phyloP scores from a whole-genome alignment of 73 alveolate species.

The Tetrahymena borealis region DNA sequence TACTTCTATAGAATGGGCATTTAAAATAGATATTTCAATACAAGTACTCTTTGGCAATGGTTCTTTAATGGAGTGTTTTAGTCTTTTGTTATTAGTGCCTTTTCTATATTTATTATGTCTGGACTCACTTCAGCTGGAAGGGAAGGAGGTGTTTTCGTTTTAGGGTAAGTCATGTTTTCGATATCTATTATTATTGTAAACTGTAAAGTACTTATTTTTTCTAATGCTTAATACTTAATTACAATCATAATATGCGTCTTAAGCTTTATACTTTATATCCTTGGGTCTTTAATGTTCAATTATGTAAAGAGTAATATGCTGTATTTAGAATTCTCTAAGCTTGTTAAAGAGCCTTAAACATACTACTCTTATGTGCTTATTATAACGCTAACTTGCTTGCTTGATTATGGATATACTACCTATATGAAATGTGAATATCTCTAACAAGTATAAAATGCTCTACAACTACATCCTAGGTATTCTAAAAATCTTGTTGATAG shows the following conservation, averaged over 20 bases:
- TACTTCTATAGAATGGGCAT: not conserved
- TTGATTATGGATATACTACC: no score
- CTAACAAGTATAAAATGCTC: no score
- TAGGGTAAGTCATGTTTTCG: slow-evolving; percentile 7
- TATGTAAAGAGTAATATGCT: not conserved
- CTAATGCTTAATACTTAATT: not conserved
- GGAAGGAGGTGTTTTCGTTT: not conserved
- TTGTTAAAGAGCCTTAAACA: no score
- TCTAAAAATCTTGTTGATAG: no score
- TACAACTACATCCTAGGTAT: no score
- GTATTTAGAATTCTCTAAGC: no score
- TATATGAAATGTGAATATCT: no score
- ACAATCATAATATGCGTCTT: not conserved
- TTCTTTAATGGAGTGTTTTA: not conserved
- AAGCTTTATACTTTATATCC: not conserved
- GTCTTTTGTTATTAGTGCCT: not conserved
- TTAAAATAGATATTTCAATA: not conserved
- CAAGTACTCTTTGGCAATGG: not conserved
- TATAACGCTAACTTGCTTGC: no score
- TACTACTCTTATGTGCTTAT: no score
- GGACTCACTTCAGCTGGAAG: not conserved
- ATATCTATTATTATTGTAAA: slow-evolving; percentile 3
- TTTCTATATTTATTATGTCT: not conserved
- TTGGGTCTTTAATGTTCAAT: not conserved
- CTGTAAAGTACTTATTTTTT: not conserved